Evolutionary conservation across 805 yeast species (phyloP).

Genomic region (Candida ulmi): DNA sequence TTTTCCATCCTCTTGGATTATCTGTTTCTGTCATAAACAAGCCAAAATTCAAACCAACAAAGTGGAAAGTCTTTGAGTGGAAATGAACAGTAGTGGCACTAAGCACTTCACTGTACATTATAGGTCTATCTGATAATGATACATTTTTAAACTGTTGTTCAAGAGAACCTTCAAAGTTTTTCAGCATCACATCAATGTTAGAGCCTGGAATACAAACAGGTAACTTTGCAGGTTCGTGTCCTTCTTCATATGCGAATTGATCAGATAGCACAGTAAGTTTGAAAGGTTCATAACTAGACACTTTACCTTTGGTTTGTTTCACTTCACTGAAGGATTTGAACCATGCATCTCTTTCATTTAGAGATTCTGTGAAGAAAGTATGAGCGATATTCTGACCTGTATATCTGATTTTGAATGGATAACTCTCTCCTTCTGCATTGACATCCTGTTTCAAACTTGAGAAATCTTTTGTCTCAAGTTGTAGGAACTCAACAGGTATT

Average conservation of each 20-base stretch:
- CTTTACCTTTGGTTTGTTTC: slow-evolving; percentile 33
- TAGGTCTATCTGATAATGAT: slow-evolving; percentile 21
- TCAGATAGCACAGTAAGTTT: slow-evolving; percentile 47
- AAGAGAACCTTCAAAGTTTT: slow-evolving; percentile 23
- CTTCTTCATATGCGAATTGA: slow-evolving; percentile 59
- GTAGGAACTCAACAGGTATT: slow-evolving; percentile 53
- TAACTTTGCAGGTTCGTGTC: slow-evolving; percentile 42
- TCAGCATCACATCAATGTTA: slow-evolving; percentile 40
- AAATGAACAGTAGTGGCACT: slow-evolving; percentile 42
- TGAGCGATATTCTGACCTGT: slow-evolving; percentile 52
- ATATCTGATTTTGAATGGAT: slow-evolving; percentile 47
- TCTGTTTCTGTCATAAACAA: slow-evolving; percentile 40
- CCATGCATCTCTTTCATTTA: slow-evolving; percentile 56
- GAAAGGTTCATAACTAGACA: slow-evolving; percentile 47
- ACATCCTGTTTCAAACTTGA: slow-evolving; percentile 2
- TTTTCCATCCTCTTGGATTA: slow-evolving; percentile 44
- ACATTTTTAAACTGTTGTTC: slow-evolving; percentile 20
- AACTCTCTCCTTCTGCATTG: slow-evolving; percentile 12
- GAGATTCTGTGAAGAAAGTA: slow-evolving; percentile 42
- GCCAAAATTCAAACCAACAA: slow-evolving; percentile 63
- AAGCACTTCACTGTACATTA: slow-evolving; percentile 31
- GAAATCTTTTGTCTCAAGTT: slow-evolving; percentile 41
- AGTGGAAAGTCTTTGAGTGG: slow-evolving; percentile 36
- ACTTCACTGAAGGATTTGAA: slow-evolving; percentile 43
- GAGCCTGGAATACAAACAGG: slow-evolving; percentile 50